phyloP scores from a whole-genome alignment of 1,284 basidiomycete genomes.

The Sporisorium exsertum region DNA sequence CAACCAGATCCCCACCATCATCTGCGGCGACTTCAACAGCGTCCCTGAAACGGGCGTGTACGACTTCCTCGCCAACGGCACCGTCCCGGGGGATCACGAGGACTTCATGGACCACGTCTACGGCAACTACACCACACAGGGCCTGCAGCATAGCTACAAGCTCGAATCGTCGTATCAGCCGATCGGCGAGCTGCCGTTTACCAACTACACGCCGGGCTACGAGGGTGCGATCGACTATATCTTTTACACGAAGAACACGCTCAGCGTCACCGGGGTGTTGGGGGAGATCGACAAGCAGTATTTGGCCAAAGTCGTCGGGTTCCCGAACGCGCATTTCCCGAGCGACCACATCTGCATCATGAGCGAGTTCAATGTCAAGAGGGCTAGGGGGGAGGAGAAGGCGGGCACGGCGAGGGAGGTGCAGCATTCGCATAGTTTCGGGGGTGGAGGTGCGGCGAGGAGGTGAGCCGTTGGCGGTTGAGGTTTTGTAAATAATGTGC shows the following conservation, averaged over 20 bases:
- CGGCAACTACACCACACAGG: slow-evolving; percentile 91
- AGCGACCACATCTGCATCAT: slow-evolving; percentile 68
- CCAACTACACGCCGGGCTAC: slow-evolving; percentile 84
- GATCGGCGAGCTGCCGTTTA: slow-evolving; percentile 76
- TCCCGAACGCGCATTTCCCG: slow-evolving; percentile 96
- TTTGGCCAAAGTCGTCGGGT: slow-evolving; percentile 90
- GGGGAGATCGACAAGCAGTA: slow-evolving; percentile 89
- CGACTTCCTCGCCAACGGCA: slow-evolving; percentile 85
- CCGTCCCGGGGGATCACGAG: slow-evolving; percentile 77
- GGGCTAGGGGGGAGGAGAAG: slow-evolving; percentile 13
- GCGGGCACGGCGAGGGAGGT: slow-evolving; percentile 19
- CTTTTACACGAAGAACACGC: slow-evolving; percentile 84
- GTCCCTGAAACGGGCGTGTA: slow-evolving; percentile 88
- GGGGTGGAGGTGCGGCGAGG: slow-evolving; percentile 2
- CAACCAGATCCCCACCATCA: slow-evolving; percentile 87
- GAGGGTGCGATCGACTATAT: slow-evolving; percentile 85
- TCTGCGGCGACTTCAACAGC: slow-evolving; percentile 97
- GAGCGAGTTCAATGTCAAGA: slow-evolving; percentile 66
- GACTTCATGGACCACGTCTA: slow-evolving; percentile 95
- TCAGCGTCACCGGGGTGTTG: slow-evolving; percentile 86
- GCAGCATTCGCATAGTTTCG: slow-evolving; percentile 22
- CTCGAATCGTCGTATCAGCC: slow-evolving; percentile 83
- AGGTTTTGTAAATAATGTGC: neutral
- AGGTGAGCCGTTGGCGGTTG: slow-evolving; percentile 5
- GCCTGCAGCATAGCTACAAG: slow-evolving; percentile 81